Evolutionary conservation across 1,284 basidiomycete species (phyloP), one percentile per base, ranked within the genome.

Genomic region (Mycena citricolor): DNA sequence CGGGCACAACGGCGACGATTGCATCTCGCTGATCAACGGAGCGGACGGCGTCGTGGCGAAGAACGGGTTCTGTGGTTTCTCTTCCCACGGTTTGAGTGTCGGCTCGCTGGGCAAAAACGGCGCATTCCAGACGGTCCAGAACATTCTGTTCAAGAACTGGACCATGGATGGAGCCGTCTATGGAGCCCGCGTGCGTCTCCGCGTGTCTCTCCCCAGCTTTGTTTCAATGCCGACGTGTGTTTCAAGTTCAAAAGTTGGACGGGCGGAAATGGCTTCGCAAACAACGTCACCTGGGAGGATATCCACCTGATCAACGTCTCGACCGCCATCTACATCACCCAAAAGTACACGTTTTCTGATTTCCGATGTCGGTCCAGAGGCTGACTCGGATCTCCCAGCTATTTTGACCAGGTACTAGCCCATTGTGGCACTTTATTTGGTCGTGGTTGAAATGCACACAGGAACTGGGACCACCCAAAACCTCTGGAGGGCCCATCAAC

Each of bases 1-100:
- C 39, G 69, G 71, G 16, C 65, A 68, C 46, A 74, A 74, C 41
- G 74, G 74, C 7, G 74, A 74, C 50, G 73, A 75, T 49, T 74
- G 72, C 39, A 62, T 74, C 20, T 71, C 72, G 5, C 66, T 74
- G 16, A 67, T 74, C 44, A 65, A 68, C 42, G 72, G 72, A 10
- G 71, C 70, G 1, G 56, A 59, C 24, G 66, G 74, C 52, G 67
- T 74, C 30, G 60, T 68, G 13, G 69, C 68, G n/a, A 60, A 66
- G 51, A 72, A 74, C 49, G 70, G 68, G 2, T 71, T 62, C 52
- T 71, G 68, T 35, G 71, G 73, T 8, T 74, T 73, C 51, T 70
- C 68, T 2, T 72, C 67, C 6, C 72, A 75, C 56, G 72, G 73
- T 1, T 61, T 72, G 35, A 70, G 68, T 14, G 70, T 76, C 37